phyloP scores from a whole-genome alignment of 2,329 filamentous ascomycete genomes.

The Diplodia intermedia region DNA sequence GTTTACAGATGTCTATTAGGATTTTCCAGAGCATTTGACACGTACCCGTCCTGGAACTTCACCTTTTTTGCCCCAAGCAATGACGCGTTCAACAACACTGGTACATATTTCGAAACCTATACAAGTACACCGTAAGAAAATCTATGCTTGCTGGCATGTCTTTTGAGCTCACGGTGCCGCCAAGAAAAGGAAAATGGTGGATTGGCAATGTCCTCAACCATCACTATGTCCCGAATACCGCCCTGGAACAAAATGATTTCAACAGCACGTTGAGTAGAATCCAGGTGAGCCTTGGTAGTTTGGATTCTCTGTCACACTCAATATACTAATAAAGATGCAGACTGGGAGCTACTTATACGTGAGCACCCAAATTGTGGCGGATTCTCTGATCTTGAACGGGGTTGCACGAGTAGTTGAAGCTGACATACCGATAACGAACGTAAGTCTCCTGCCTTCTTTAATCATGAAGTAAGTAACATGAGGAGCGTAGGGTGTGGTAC shows the following conservation, averaged over 20 bases:
- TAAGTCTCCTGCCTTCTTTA: not conserved
- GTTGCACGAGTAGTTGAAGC: conserved; percentile 23
- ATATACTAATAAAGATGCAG: not conserved
- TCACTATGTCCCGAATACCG: conserved; percentile 28
- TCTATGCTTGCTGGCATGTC: accelerated
- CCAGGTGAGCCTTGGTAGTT: not conserved
- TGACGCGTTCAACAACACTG: conserved; percentile 6
- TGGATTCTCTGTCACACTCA: not conserved
- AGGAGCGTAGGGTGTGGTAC: conserved; percentile 37
- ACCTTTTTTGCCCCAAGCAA: conserved; percentile 12
- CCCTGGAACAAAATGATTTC: conserved; percentile 4
- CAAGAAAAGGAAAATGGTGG: conserved; percentile 30
- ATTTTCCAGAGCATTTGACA: conserved; percentile 7
- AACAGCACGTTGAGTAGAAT: conserved; percentile 6
- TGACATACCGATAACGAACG: conserved; percentile 29
- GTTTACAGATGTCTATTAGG: not conserved
- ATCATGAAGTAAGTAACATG: not conserved
- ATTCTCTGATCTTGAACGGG: conserved; percentile 5
- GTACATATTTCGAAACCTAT: conserved; percentile 6
- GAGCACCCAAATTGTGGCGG: conserved; percentile 10
- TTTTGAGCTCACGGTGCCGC: not conserved
- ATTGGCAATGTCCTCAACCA: conserved; percentile 27
- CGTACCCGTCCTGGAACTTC: not conserved
- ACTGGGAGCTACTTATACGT: conserved; percentile 30
- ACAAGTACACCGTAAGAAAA: not conserved